Evolutionary conservation across 1,284 basidiomycete genomes (phyloP).

Genomic region (Tremellales sp.): DNA sequence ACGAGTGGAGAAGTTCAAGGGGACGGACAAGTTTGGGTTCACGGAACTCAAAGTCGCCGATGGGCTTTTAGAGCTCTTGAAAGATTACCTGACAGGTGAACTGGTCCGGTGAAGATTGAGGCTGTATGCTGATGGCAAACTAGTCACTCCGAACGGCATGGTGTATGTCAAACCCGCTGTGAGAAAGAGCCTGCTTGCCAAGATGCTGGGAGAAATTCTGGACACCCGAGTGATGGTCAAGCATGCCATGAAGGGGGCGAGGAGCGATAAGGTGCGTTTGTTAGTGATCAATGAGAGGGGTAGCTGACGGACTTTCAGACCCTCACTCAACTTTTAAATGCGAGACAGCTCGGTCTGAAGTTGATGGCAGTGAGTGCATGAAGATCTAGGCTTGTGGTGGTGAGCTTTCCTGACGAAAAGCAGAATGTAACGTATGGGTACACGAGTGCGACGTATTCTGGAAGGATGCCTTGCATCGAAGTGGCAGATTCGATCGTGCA

Average conservation of each 20-base stretch:
- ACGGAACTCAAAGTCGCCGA: conserved; percentile 67
- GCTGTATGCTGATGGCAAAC: conserved; percentile 8
- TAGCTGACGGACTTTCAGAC: conserved; percentile 53
- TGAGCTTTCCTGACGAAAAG: conserved; percentile 9
- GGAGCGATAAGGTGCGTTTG: conserved; percentile 63
- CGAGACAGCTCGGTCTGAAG: conserved; percentile 82
- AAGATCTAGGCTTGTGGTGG: not conserved
- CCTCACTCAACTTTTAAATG: conserved; percentile 70
- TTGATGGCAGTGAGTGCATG: conserved; percentile 55
- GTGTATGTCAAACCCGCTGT: conserved; percentile 86
- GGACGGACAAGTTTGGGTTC: conserved; percentile 77
- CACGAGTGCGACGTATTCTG: conserved; percentile 87
- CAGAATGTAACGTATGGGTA: conserved; percentile 91
- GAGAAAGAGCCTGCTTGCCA: conserved; percentile 75
- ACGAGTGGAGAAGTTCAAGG: conserved; percentile 75
- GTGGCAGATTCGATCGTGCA: conserved; percentile 98
- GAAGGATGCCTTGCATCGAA: conserved; percentile 96
- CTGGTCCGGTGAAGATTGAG: conserved; percentile 4
- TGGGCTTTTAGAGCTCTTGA: conserved; percentile 64
- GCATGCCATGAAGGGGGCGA: conserved; percentile 80
- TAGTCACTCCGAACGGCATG: conserved; percentile 91
- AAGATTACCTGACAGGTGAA: conserved; percentile 70
- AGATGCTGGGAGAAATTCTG: conserved; percentile 89
- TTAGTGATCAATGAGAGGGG: not conserved
- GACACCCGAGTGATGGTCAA: conserved; percentile 99